Evolutionary conservation across 2,329 filamentous ascomycete genomes (phyloP).

Genomic region (Diaporthe sp.): DNA sequence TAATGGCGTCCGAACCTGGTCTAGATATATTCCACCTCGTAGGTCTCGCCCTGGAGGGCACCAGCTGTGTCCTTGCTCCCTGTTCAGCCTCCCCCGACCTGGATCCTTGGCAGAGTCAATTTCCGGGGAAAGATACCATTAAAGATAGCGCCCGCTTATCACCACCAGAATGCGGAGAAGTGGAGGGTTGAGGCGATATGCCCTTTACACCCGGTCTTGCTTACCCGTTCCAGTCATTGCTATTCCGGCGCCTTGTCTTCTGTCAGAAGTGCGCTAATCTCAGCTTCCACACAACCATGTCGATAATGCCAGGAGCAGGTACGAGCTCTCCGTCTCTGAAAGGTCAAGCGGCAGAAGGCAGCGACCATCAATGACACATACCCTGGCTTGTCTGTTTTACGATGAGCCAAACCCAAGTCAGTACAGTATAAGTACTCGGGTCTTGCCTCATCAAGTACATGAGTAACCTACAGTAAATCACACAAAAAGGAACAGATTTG

Average conservation of each 20-base stretch:
- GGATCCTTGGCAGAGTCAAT: not conserved
- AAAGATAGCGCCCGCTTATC: slow-evolving; percentile 14
- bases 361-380: not conserved
- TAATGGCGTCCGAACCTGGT: no score
- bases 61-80: not conserved
- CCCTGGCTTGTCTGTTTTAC: not conserved
- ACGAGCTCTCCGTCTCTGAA: no score
- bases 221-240: not conserved
- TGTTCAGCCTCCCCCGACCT: not conserved
- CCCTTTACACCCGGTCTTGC: not conserved
- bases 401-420: not conserved
- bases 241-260: not conserved
- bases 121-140: not conserved
- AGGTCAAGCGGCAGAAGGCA: not conserved
- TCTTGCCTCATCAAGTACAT: not conserved
- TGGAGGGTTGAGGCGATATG: slow-evolving; percentile 6
- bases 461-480: not conserved
- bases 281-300: not conserved
- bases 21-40: not conserved
- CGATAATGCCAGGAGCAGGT: not conserved
- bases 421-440: not conserved
- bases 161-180: not conserved
- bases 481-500: not conserved
- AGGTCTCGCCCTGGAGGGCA: not conserved
- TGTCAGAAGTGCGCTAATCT: not conserved